Base-by-base conservation (phyloP, 1,284 basidiomycete species). In the Singerocomus inundabilis region DNA sequence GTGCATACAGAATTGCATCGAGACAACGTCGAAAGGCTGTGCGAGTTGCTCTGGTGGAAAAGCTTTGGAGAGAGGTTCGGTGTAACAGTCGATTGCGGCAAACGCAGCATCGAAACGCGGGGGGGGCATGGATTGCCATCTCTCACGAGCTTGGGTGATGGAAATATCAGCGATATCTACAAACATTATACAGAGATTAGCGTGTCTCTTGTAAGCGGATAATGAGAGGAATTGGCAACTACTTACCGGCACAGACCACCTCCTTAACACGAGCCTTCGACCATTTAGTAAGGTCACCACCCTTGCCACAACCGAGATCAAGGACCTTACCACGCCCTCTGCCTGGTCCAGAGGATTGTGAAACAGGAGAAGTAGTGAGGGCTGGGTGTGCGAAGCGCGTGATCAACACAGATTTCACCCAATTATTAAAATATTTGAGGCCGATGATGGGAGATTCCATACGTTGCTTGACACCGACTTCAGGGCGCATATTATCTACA, bases 1-100 rank as follows among this genome's bases (percentile, higher is more conserved):
- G 70, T 99, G 97, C 92, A 99, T 97, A 72, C 96, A 99, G 70
- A 99, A 99, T 67, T 99, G 97, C 88, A 98, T 89, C 2, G 92
- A 91, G 18, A 99, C 93, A 44, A 92, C 92, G 67, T 98, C 95
- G 66, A 98, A 98, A 11, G 82, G 84, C 29, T 75, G 70, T 5
- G 65, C 79, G 53, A 77, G 73, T 56, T 80, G 72, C 13, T 79
- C 72, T 0, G 78, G 75, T 1, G 88, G 76, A n/a, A 98, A 79
- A 15, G 79, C 84, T 40, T 82, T 80, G 9, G 79, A 76, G 36
- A 99, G 75, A 2, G 87, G 73, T 55, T 86, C 77, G 11, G 78
- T 77, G 66, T 91, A 99, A 69, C 95, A 98, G 70, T 99, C 97
- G 39, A 95, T 72, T 3, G 92, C 82, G 53, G 82, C 88, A 63